phyloP scores from a whole-genome alignment of 805 yeast species.

The Sugiyamaella boreocaroliniensis region DNA sequence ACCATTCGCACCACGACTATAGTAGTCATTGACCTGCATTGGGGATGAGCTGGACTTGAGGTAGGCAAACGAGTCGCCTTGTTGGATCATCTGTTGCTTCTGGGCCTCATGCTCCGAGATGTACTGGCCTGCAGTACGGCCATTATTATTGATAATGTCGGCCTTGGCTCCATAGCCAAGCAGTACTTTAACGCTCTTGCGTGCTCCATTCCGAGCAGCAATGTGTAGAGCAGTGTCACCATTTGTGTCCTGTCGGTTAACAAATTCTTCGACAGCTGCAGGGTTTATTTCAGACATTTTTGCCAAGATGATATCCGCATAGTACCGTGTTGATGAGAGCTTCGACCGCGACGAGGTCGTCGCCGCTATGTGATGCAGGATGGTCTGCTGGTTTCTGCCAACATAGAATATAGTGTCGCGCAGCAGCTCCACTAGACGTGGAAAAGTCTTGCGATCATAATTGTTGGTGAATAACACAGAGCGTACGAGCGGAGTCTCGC shows the following conservation, averaged over 20 bases:
- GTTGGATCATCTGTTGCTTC: conserved; percentile 15
- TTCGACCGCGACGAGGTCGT: conserved; percentile 61
- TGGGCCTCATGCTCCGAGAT: conserved; percentile 29
- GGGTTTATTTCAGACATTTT: conserved; percentile 63
- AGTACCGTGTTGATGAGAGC: conserved; percentile 74
- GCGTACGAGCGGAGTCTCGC: conserved; percentile 84
- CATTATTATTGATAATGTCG: conserved; percentile 36
- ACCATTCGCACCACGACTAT: not conserved
- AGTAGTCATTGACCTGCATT: conserved; percentile 8
- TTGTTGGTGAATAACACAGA: conserved; percentile 84
- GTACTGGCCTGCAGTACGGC: conserved; percentile 35
- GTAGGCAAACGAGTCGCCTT: conserved; percentile 10
- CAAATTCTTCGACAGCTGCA: conserved; percentile 38
- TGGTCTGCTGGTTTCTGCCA: conserved; percentile 66
- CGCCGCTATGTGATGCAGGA: conserved; percentile 77
- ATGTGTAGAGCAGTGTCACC: conserved; percentile 86
- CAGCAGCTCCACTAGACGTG: conserved; percentile 66
- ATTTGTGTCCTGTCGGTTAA: conserved; percentile 68
- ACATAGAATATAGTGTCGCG: conserved; percentile 71
- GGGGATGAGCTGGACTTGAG: conserved; percentile 21
- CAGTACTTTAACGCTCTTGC: conserved; percentile 38
- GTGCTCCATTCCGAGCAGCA: conserved; percentile 53
- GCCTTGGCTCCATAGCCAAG: conserved; percentile 44
- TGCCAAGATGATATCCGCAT: conserved; percentile 66
- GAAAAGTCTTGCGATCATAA: conserved; percentile 71